Evolutionary conservation across 306 rosid species (phyloP).

Genomic region (Sindora glabra): DNA sequence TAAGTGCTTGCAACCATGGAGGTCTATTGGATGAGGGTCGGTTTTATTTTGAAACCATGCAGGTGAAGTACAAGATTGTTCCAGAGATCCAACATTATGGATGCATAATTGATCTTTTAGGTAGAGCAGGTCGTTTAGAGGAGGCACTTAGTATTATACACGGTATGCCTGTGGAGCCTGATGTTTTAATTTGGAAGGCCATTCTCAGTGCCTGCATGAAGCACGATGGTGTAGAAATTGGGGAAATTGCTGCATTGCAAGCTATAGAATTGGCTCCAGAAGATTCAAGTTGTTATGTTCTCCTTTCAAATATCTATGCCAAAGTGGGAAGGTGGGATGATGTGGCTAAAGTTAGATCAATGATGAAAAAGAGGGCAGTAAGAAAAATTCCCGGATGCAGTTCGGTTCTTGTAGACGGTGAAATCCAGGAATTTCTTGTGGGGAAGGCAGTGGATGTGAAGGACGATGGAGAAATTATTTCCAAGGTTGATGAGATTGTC

Average conservation of each 20-base stretch:
- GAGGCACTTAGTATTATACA: constrained; percentile 27
- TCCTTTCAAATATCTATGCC: too few relatives aligned
- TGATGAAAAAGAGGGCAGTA: neutral
- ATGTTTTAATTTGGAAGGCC: constrained; percentile 48
- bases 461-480: constrained; percentile 9
- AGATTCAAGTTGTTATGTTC: constrained; percentile 14
- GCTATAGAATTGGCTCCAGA: constrained; percentile 37
- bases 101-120: constrained; percentile 40
- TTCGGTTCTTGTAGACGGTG: constrained; percentile 33
- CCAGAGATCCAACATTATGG: constrained; percentile 47
- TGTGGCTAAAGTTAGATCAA: too few relatives aligned
- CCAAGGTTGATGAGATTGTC: constrained; percentile 29
- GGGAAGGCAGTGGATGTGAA: constrained; percentile 33
- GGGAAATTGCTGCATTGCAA: constrained; percentile 27
- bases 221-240: constrained; percentile 23
- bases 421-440: constrained; percentile 32
- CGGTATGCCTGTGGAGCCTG: constrained; percentile 39
- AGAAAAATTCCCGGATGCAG: constrained; percentile 45
- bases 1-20: too few relatives aligned
- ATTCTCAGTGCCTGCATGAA: constrained; percentile 40
- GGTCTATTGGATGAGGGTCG: neutral
- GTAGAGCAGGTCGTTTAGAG: constrained; percentile 34
- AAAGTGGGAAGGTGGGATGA: too few relatives aligned
- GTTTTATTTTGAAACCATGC: constrained; percentile 43
- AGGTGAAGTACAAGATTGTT: constrained; percentile 36